These are phyloP conservation scores for Neonectria coccinea DNA, from an alignment of 2,329 filamentous ascomycete species.

Conservation along the genomic window DNA sequence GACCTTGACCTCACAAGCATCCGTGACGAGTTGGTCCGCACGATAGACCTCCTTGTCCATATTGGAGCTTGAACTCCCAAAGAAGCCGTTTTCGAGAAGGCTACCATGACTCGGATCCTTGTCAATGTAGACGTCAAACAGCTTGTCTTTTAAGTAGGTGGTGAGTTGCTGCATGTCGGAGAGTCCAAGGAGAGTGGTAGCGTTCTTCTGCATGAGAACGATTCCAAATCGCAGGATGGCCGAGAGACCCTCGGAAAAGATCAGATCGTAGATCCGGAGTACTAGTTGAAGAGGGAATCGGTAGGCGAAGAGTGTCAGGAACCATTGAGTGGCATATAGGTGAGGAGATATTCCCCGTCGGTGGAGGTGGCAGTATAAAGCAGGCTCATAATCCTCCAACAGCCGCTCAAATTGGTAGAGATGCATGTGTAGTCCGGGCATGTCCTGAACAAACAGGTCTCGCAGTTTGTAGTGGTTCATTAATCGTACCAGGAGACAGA, in stretches of 20 bases:
- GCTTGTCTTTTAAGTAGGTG: conserved; percentile 88
- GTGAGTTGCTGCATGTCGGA: conserved; percentile 92
- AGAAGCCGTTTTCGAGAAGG: conserved; percentile 96
- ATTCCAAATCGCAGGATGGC: conserved; percentile 96
- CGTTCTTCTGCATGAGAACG: conserved; percentile 96
- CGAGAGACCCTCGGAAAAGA: conserved; percentile 91
- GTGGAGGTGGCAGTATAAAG: conserved; percentile 92
- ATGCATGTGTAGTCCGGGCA: conserved; percentile 94
- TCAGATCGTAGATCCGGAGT: conserved; percentile 94
- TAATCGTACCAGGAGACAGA: conserved; percentile 88
- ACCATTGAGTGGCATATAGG: conserved; percentile 98
- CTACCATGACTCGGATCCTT: conserved; percentile 91
- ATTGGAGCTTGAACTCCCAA: conserved; percentile 89
- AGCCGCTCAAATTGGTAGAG: conserved; percentile 96
- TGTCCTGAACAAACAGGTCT: conserved; percentile 93
- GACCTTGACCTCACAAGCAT: conserved; percentile 89
- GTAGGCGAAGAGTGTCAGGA: conserved; percentile 97
- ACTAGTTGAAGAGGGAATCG: conserved; percentile 97
- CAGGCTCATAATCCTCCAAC: conserved; percentile 92
- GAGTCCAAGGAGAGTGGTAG: conserved; percentile 80
- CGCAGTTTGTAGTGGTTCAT: conserved; percentile 98
- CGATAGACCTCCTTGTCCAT: conserved; percentile 96
- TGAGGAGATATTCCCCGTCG: conserved; percentile 89
- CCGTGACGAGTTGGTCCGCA: conserved; percentile 91
- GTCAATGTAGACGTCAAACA: conserved; percentile 98